Base-by-base conservation (phyloP, 345 rosid species). In the Leavenworthia alabamica region DNA sequence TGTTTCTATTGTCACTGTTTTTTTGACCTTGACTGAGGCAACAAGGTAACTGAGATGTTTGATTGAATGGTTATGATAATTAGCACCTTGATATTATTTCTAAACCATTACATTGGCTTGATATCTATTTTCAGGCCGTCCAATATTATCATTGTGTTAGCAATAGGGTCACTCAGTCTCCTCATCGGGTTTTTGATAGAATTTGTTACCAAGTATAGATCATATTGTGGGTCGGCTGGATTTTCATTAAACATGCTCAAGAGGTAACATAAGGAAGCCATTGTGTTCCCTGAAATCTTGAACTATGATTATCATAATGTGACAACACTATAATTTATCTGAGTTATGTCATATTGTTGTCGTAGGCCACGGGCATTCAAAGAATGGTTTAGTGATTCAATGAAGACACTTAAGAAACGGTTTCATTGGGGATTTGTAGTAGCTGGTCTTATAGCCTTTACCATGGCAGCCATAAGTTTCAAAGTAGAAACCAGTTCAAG, bases 11-110 rank as follows among this genome's bases (percentile, higher is more conserved):
- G 78, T 89, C 59, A 89, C 99, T 19, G 96, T 96, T 49, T 82
- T 89, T 31, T 59, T 93, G 84, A 97, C 97, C 65, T 72, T 86
- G 70, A 93, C 96, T 1, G 80, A 89, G 64, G 99, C 99, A 71
- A 89, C 99, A 61, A 85, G 99, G 99, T 86, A 82, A 4, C 10
- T 52, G 41, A 31, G 3, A 24, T 60, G 55, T 33, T 66, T 4
- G 53, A 26, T 49, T 41, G 24, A 64, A 28, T 24, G 37, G 43
- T 46, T 44, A 33, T 62, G 33, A 15, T 44, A 36, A 2, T 5
- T 7, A 46, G 12, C n/a, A n/a, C n/a, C 51, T 73, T 27, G 27
- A 23, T 55, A 51, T 45, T 65, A 23, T 40, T 48, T 42, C 13
- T 31, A 45, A 26, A 26, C 17, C 10, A 5, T 16, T 24, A 33